Conservation (phyloP, 106 monocot genomes). For the Narthecium ossifragum region DNA sequence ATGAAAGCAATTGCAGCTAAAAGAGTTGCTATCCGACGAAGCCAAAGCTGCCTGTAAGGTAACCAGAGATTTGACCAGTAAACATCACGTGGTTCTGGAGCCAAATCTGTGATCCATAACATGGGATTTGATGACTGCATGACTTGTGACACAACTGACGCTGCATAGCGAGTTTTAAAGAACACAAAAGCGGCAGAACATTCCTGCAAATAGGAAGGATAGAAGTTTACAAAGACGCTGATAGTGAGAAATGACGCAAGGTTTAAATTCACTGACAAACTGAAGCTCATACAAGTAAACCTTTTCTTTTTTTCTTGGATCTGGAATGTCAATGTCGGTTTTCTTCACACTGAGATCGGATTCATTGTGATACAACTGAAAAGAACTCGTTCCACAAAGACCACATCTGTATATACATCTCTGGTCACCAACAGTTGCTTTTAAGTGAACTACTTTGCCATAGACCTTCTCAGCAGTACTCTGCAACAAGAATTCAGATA, state of each 20-base stretch:
- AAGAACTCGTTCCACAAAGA: slow-evolving; percentile 62
- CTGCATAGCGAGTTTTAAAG: slow-evolving; percentile 87
- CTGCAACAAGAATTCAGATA: too few species aligned
- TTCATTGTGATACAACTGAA: slow-evolving; percentile 30
- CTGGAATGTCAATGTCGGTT: slow-evolving; percentile 16
- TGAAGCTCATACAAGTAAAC: slow-evolving; percentile 24
- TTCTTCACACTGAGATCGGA: slow-evolving; percentile 30
- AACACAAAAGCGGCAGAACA: slow-evolving; percentile 92
- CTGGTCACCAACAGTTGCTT: slow-evolving; percentile 22
- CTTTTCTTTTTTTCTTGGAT: slow-evolving; percentile 42
- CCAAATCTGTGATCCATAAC: slow-evolving; percentile 79
- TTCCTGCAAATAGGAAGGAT: slow-evolving; percentile 39
- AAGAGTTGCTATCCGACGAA: slow-evolving; percentile 75
- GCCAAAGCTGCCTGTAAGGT: slow-evolving; percentile 79
- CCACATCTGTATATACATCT: slow-evolving; percentile 54
- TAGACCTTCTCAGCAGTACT: slow-evolving; percentile 47
- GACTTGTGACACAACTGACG: slow-evolving; percentile 68
- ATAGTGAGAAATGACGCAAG: too few species aligned
- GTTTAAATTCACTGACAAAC: slow-evolving; percentile 5
- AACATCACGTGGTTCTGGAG: slow-evolving; percentile 90
- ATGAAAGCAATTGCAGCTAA: slow-evolving; percentile 65
- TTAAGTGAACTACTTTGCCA: slow-evolving; percentile 32
- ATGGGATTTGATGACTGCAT: slow-evolving; percentile 94
- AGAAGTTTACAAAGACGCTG: too few species aligned
- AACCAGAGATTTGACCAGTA: slow-evolving; percentile 99